Conservation (phyloP, 2,329 filamentous ascomycete genomes). For the Fusarium domesticum region DNA sequence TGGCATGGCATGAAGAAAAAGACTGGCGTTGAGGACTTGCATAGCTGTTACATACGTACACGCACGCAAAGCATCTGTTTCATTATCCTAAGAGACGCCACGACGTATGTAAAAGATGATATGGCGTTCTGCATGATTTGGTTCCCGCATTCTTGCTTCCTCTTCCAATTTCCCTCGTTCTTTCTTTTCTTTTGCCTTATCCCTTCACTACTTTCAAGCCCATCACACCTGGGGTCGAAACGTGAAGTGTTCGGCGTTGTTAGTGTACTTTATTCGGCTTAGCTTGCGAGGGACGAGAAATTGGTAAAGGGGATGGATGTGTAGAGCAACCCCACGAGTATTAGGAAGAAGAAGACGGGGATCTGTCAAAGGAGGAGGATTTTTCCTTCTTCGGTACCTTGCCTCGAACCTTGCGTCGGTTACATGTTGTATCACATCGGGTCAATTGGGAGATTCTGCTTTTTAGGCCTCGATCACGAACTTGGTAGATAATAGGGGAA, state of each 20-base stretch:
- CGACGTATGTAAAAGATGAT: conserved; percentile 2
- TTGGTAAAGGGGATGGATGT: conserved; percentile 2
- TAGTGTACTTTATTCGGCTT: conserved; percentile 22
- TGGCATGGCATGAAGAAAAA: conserved; percentile 1
- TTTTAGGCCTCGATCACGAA: conserved; percentile 2
- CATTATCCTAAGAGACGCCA: background rate
- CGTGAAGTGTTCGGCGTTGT: conserved; percentile 10
- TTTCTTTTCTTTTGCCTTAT: conserved; percentile 1
- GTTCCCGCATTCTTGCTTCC: background rate
- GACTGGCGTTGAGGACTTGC: background rate
- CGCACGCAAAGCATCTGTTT: background rate
- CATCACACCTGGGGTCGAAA: conserved; percentile 9
- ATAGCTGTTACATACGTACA: background rate
- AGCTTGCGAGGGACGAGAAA: conserved; percentile 16
- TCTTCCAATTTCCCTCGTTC: background rate
- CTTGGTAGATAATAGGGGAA: conserved; percentile 12
- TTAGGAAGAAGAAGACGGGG: background rate
- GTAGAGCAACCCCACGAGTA: background rate
- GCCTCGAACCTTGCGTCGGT: conserved; percentile 17
- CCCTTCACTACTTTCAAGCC: no score
- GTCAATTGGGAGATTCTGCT: conserved; percentile 9
- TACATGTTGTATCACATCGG: conserved; percentile 28
- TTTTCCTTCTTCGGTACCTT: conserved; percentile 17
- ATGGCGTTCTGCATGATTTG: conserved; percentile 14
- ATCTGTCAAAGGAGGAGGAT: background rate